Evolutionary conservation across 1,284 basidiomycete genomes (phyloP).

Genomic region (Puccinia horiana): DNA sequence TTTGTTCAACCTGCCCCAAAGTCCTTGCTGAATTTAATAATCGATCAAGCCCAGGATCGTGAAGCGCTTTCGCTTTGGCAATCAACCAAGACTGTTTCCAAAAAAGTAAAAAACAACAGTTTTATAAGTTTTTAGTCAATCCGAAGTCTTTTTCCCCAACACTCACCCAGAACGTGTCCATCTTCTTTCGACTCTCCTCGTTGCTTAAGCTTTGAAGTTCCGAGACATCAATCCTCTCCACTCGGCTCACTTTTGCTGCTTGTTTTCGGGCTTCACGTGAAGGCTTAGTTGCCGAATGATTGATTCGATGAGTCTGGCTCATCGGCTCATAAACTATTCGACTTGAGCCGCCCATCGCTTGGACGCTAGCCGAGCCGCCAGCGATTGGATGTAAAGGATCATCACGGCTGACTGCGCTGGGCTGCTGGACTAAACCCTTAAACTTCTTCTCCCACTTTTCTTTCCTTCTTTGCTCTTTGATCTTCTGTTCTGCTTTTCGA

Average conservation of each 20-base stretch:
- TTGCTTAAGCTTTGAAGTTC: slow-evolving; percentile 2
- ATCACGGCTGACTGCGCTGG: neutral
- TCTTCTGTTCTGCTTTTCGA: neutral
- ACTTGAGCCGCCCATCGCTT: neutral
- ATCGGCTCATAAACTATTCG: neutral
- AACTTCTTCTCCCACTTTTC: slow-evolving; percentile 12
- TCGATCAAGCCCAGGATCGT: slow-evolving; percentile 12
- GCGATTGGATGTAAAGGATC: neutral
- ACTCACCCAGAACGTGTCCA: slow-evolving; percentile 36
- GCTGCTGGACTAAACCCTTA: neutral
- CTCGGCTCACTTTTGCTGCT: neutral
- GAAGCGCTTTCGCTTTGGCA: slow-evolving; percentile 18
- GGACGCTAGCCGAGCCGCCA: neutral
- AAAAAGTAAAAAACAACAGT: neutral
- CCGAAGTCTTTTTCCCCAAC: neutral
- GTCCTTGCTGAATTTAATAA: slow-evolving; percentile 5
- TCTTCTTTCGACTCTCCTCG: slow-evolving; percentile 19
- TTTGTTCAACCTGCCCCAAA: neutral
- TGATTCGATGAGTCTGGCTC: neutral
- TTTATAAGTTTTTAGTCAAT: neutral
- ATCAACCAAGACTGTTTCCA: slow-evolving; percentile 1
- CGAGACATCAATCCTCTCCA: neutral
- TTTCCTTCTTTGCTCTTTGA: slow-evolving; percentile 24
- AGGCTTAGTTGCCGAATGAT: neutral
- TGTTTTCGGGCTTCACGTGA: neutral